phyloP scores from a whole-genome alignment of 768 basidiomycete genomes.

The Arthromyces matolae region DNA sequence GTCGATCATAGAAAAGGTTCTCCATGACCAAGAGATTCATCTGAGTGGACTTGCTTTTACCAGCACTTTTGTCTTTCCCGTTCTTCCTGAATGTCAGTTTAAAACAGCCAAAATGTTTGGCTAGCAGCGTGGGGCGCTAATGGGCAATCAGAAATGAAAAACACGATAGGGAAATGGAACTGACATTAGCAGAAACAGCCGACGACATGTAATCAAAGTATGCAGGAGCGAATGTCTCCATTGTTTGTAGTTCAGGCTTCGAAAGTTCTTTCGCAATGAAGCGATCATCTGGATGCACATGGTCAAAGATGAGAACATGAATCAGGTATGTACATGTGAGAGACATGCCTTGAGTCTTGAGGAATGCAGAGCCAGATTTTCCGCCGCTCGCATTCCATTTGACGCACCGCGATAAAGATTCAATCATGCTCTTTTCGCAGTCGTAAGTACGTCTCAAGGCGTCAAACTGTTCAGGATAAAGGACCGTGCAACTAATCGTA shows the following conservation, averaged over 20 bases:
- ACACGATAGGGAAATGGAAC: constrained; percentile 23
- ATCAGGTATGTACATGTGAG: not conserved
- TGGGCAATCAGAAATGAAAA: constrained; percentile 10
- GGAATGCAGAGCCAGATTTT: constrained; percentile 93
- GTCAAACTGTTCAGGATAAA: constrained; percentile 97
- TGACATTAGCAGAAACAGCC: constrained; percentile 79
- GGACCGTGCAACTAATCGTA: constrained; percentile 88
- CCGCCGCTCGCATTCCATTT: constrained; percentile 97
- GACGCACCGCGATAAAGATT: constrained; percentile 88
- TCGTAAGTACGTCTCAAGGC: constrained; percentile 88
- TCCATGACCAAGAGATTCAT: constrained; percentile 99
- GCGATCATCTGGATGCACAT: constrained; percentile 96
- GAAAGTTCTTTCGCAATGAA: constrained; percentile 98
- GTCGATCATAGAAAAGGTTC: constrained; percentile 90
- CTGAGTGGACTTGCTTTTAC: constrained; percentile 74
- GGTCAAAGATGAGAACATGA: constrained; percentile 7
- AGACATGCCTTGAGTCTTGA: constrained; percentile 83
- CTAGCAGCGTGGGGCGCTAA: constrained; percentile 89
- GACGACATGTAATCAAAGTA: constrained; percentile 99
- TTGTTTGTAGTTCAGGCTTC: constrained; percentile 83
- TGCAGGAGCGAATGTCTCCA: constrained; percentile 95
- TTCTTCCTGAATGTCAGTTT: constrained; percentile 88
- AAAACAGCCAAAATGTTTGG: constrained; percentile 96
- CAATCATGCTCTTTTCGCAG: constrained; percentile 91
- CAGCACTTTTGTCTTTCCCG: constrained; percentile 60